These are phyloP conservation scores for Tubosaeta sp. DNA, from an alignment of 768 basidiomycete genomes.

Conservation along the genomic window DNA sequence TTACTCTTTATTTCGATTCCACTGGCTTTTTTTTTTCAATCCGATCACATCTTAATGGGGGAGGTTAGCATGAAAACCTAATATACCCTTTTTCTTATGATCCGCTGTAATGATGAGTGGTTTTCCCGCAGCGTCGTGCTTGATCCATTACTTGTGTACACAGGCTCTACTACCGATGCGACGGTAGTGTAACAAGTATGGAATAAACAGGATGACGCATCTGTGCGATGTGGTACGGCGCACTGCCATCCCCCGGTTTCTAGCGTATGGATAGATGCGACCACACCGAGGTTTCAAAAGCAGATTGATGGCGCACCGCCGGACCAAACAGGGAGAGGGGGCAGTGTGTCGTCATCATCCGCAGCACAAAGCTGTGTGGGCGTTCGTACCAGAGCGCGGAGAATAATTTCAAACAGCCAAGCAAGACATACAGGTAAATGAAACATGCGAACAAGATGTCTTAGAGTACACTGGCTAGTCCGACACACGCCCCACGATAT, in stretches of 20 bases:
- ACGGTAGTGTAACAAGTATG: background rate
- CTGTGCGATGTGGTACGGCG: background rate
- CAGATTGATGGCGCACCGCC: background rate
- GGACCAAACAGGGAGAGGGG: background rate
- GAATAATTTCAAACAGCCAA: background rate
- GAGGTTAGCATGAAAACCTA: constrained; percentile 17
- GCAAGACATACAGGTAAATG: background rate
- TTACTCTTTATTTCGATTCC: background rate
- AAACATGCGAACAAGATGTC: background rate
- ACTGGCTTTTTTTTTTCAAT: background rate
- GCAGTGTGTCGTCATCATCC: background rate
- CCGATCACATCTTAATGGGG: constrained; percentile 8
- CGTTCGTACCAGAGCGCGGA: background rate
- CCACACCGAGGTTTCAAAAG: background rate
- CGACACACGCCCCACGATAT: constrained; percentile 72
- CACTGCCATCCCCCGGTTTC: too few relatives aligned
- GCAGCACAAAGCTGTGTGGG: background rate
- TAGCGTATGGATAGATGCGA: too few relatives aligned
- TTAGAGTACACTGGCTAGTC: constrained; percentile 38
- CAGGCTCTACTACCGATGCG: background rate
- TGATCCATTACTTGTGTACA: background rate
- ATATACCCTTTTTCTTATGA: constrained; percentile 24
- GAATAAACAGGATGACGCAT: background rate
- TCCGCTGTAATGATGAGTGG: constrained; percentile 17
- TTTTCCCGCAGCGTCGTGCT: background rate